These are phyloP conservation scores for Amanita brunnescens DNA, from an alignment of 768 basidiomycete species.

Conservation along the genomic window DNA sequence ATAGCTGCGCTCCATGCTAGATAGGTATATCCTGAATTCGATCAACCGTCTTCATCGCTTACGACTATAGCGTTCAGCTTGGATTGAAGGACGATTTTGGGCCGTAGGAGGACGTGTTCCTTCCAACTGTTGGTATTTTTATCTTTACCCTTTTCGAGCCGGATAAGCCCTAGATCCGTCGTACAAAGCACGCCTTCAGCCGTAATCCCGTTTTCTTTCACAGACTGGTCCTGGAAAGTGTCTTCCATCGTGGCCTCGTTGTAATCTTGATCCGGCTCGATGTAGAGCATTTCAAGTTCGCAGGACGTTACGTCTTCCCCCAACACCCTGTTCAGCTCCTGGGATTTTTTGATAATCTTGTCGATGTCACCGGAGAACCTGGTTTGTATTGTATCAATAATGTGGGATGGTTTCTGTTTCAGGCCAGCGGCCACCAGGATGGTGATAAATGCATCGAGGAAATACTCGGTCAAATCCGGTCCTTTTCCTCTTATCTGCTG, in stretches of 20 bases:
- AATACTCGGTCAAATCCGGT: slow-evolving; percentile 18
- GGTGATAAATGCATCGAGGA: slow-evolving; percentile 33
- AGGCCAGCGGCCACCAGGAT: slow-evolving; percentile 34
- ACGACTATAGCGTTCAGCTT: slow-evolving; percentile 25
- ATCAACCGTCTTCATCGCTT: slow-evolving; percentile 10
- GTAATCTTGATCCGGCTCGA: slow-evolving; percentile 32
- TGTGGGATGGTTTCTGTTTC: slow-evolving; percentile 17
- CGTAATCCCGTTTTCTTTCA: slow-evolving; percentile 11
- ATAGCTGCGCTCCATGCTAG: too few species aligned
- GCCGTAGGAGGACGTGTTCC: slow-evolving; percentile 38
- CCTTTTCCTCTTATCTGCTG: slow-evolving; percentile 29
- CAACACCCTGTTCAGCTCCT: slow-evolving; percentile 45
- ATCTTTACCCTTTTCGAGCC: slow-evolving; percentile 30
- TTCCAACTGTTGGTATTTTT: slow-evolving; percentile 33
- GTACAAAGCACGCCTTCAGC: slow-evolving; percentile 41
- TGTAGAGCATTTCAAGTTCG: slow-evolving; percentile 45
- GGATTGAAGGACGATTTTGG: slow-evolving; percentile 45
- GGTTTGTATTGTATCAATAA: slow-evolving; percentile 30
- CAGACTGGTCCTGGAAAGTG: slow-evolving; percentile 19
- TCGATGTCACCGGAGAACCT: slow-evolving; percentile 36
- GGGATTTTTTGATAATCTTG: slow-evolving; percentile 34
- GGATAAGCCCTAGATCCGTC: slow-evolving; percentile 44
- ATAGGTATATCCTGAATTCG: slow-evolving; percentile 16
- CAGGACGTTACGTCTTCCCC: slow-evolving; percentile 51
- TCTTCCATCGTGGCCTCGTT: slow-evolving; percentile 37